Base-by-base conservation (phyloP, 2,329 filamentous ascomycete genomes). In the Fusarium sp. region DNA sequence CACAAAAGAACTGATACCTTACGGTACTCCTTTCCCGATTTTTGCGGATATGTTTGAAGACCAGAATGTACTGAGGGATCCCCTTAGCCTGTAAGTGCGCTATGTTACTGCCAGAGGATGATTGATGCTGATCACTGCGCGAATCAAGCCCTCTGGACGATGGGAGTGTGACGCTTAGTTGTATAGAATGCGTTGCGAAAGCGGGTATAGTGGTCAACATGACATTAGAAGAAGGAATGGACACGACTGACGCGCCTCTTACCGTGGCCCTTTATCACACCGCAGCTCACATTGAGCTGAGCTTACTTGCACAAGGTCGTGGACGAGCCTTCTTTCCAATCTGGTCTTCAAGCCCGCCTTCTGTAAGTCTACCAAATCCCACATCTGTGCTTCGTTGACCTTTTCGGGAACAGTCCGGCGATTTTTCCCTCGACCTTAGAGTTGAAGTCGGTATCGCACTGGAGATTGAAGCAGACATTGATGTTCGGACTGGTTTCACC, bases 261-360 rank as follows among this genome's bases (percentile, higher is more conserved):
- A 45, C n/a, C 18, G 43, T 45, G 43, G 43, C 43, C 15, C 28
- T 45, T 11, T 45, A 45, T n/a, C n/a, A 45, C 43, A 28, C 15
- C 11, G 24, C 15, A n/a, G 43, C 43, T 7, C 43, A 45, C 14
- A 31, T 45, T 3, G 43, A 45, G 17, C 43, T 45, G 24, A 13
- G 24, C 10, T 45, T 45, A n/a, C 10, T 31, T 13, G 43, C 24
- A 14, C 43, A 45, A 18, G 43, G 43, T 18, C 11, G 43, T 45
- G 43, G 43, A 14, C n/a, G 18, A 31, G 24, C 43, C 24, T 45
- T 45, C 43, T 17, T 45, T 45, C 43, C 43, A 3, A 45, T 45
- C 24, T 45, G 43, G 43, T 6, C 24, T 13, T 17, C 43, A 28
- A n/a, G 24, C 18, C 14, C n/a, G 7, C 31, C 43, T 31, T 31